A percentile compares a stretch with the other conserved stretches of the same genome.
Conservation (phyloP, 345 rosid species). For the Hibiscus trionum region DNA sequence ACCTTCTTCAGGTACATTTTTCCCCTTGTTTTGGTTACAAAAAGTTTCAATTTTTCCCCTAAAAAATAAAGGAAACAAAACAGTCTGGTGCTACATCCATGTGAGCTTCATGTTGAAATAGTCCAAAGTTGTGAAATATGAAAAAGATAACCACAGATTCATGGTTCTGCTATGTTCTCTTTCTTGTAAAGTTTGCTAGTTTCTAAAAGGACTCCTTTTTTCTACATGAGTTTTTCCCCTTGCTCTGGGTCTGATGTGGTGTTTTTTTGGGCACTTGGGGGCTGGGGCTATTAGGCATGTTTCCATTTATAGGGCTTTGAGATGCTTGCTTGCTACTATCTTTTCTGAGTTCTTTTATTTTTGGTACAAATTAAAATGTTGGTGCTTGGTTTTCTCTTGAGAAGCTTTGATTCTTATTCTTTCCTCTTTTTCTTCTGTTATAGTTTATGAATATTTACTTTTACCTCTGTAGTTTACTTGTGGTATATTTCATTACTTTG, state of each 20-base stretch:
- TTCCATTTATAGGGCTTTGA: neutral
- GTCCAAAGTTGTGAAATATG: neutral
- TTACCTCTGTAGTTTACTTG: neutral
- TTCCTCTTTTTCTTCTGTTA: neutral
- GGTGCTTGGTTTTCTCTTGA: neutral
- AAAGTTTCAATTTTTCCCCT: neutral
- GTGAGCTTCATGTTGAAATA: constrained; percentile 2
- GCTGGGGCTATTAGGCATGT: neutral
- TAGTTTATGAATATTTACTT: neutral
- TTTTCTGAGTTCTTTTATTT: neutral
- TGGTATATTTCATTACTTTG: neutral
- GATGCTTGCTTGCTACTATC: neutral
- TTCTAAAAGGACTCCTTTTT: neutral
- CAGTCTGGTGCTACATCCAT: neutral
- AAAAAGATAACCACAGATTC: neutral
- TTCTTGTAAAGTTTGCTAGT: neutral
- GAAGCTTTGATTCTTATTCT: neutral
- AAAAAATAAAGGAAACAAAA: neutral
- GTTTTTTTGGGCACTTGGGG: neutral
- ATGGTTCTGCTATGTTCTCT: neutral
- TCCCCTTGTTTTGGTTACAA: neutral
- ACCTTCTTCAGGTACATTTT: constrained; percentile 21
- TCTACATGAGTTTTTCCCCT: neutral
- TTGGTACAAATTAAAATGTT: neutral
- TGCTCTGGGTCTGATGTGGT: neutral